phyloP scores from a whole-genome alignment of 306 rosid genomes.

The Citrullus mucosospermus region DNA sequence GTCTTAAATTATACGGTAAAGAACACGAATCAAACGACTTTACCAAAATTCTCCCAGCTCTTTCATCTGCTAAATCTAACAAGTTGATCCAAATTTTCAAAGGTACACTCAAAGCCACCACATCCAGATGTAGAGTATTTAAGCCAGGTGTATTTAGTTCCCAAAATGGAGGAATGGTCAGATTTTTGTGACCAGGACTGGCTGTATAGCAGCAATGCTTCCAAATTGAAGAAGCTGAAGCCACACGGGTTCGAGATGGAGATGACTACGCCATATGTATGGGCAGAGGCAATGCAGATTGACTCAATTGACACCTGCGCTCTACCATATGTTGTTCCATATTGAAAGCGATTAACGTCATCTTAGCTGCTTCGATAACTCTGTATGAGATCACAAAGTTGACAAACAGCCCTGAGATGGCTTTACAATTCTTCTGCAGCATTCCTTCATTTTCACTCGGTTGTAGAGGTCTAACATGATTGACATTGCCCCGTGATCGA shows the following conservation, averaged over 20 bases:
- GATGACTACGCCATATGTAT: slow-evolving; percentile 38
- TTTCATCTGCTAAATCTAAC: slow-evolving; percentile 14
- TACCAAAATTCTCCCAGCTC: slow-evolving; percentile 23
- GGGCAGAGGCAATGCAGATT: slow-evolving; percentile 77
- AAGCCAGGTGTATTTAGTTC: slow-evolving; percentile 48
- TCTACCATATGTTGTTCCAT: slow-evolving; percentile 84
- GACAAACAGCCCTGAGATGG: not conserved
- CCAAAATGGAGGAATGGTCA: slow-evolving; percentile 44
- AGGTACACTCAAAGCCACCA: slow-evolving; percentile 38
- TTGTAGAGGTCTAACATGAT: not conserved
- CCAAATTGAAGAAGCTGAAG: slow-evolving; percentile 26
- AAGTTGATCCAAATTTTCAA: slow-evolving; percentile 22
- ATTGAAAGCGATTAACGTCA: slow-evolving; percentile 20
- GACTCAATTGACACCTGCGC: slow-evolving; percentile 53
- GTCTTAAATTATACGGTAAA: slow-evolving; percentile 29
- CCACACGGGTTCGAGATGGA: slow-evolving; percentile 24
- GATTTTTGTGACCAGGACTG: slow-evolving; percentile 55
- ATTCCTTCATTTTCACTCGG: not conserved
- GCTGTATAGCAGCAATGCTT: slow-evolving; percentile 39
- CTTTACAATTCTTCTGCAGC: not conserved
- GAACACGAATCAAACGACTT: slow-evolving; percentile 41
- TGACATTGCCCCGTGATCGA: not conserved
- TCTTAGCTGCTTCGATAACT: not conserved
- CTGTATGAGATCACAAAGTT: not conserved
- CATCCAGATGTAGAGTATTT: slow-evolving; percentile 68